A percentile compares a stretch with the other conserved stretches of the same genome.
These are phyloP conservation scores for Gnomoniopsis sp. DNA, from an alignment of 2,329 filamentous ascomycete genomes.

Conservation along the genomic window DNA sequence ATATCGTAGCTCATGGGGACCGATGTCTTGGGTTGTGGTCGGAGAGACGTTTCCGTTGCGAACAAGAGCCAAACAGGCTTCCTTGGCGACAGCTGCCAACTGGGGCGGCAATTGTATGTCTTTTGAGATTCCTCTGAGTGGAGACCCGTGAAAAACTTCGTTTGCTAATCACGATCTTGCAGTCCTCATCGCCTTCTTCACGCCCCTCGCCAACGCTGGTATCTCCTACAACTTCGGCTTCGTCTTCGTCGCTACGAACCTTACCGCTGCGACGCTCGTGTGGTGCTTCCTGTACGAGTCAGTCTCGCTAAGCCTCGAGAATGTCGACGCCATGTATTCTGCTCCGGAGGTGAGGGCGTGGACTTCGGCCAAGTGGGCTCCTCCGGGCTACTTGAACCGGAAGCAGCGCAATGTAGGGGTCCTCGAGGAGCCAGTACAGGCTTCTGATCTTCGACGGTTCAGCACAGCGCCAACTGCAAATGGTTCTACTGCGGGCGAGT, in stretches of 20 bases:
- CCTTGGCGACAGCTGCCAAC: slow-evolving; percentile 54
- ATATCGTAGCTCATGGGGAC: slow-evolving; percentile 56
- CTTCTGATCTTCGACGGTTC: neutral
- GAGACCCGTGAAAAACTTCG: neutral
- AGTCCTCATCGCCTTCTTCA: neutral
- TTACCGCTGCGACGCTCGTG: slow-evolving; percentile 59
- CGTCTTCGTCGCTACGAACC: slow-evolving; percentile 67
- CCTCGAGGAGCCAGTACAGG: neutral
- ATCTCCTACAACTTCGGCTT: slow-evolving; percentile 71
- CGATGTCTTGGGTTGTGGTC: slow-evolving; percentile 64
- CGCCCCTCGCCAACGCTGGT: slow-evolving; percentile 60
- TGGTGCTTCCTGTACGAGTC: slow-evolving; percentile 76
- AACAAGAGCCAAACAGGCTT: slow-evolving; percentile 51
- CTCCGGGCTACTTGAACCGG: neutral
- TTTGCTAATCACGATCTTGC: neutral
- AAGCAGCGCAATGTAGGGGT: neutral
- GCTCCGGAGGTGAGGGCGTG: neutral
- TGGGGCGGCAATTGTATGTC: slow-evolving; percentile 65
- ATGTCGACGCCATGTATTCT: slow-evolving; percentile 73
- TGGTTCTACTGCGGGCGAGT: neutral
- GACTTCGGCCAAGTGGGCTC: neutral
- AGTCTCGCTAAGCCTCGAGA: slow-evolving; percentile 68
- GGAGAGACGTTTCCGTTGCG: slow-evolving; percentile 63
- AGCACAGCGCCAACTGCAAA: neutral
- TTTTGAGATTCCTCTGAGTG: neutral